Evolutionary conservation across 768 basidiomycete genomes (phyloP).

Genomic region (Cystobasidium ongulense): DNA sequence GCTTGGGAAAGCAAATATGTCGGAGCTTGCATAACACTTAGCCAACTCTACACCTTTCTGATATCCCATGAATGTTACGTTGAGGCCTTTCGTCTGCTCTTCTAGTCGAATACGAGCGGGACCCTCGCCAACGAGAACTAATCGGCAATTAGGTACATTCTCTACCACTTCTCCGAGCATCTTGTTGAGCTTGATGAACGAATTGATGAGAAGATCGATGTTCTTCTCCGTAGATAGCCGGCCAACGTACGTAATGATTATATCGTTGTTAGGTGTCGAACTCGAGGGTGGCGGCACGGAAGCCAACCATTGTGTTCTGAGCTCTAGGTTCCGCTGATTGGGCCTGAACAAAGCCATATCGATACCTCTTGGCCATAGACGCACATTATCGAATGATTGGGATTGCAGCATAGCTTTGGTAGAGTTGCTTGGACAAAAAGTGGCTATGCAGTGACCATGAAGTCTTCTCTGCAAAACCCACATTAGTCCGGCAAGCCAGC

Average conservation of each 20-base stretch:
- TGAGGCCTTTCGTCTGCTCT: slow-evolving; percentile 4
- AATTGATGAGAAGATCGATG: slow-evolving; percentile 47
- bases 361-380: slow-evolving; percentile 49
- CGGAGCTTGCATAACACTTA: slow-evolving; percentile 48
- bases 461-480: slow-evolving; percentile 43
- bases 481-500: slow-evolving; percentile 47
- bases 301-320: slow-evolving; percentile 43
- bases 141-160: slow-evolving; percentile 36
- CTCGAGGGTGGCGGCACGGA: slow-evolving; percentile 31
- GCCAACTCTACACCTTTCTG: slow-evolving; percentile 47
- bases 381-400: slow-evolving; percentile 44
- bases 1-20: slow-evolving; percentile 49
- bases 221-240: slow-evolving; percentile 51
- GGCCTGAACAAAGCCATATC: slow-evolving; percentile 46
- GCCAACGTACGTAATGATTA: slow-evolving; percentile 34
- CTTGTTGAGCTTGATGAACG: slow-evolving; percentile 42
- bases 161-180: not conserved
- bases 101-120: slow-evolving; percentile 46
- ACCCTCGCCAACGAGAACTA: slow-evolving; percentile 50
- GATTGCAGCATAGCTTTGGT: slow-evolving; percentile 45
- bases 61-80: slow-evolving; percentile 45
- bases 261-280: slow-evolving; percentile 11
- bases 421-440: slow-evolving; percentile 48
- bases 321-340: slow-evolving; percentile 37
- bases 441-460: slow-evolving; percentile 43